Evolutionary conservation across 1,139 yeast species (phyloP).

Genomic region (Candida labiduridarum): DNA sequence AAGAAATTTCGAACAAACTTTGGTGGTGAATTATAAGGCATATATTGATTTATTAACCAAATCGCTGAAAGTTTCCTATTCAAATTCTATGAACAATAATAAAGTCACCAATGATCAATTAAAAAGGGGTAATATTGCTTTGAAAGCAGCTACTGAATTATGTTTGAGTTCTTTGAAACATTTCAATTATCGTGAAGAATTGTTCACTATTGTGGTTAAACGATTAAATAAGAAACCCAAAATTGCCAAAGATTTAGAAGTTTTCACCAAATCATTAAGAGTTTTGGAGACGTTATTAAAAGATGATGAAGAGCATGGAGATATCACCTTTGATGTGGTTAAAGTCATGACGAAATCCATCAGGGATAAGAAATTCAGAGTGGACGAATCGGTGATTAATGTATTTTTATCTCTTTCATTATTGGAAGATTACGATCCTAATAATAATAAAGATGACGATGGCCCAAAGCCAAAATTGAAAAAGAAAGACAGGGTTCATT

Average conservation of each 20-base stretch:
- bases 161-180: constrained; percentile 63
- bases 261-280: constrained; percentile 62
- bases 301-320: constrained; percentile 79
- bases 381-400: constrained; percentile 82
- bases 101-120: constrained; percentile 40
- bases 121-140: constrained; percentile 58
- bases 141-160: constrained; percentile 81
- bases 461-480: constrained; percentile 53
- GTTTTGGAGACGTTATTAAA: constrained; percentile 65
- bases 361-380: constrained; percentile 72
- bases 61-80: constrained; percentile 40
- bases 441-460: constrained; percentile 47
- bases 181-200: constrained; percentile 78
- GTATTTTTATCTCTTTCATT: constrained; percentile 72
- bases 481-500: constrained; percentile 86
- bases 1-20: constrained; percentile 77
- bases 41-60: constrained; percentile 60
- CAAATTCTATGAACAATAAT: constrained; percentile 44
- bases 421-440: constrained; percentile 80
- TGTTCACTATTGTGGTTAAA: constrained; percentile 66
- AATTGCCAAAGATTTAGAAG: constrained; percentile 45
- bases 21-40: constrained; percentile 69
- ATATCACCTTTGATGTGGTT: constrained; percentile 73
- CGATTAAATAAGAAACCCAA: constrained; percentile 61
- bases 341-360: constrained; percentile 69